These are phyloP conservation scores for Stereocaulon alpinum DNA, from an alignment of 495 filamentous ascomycete genomes.

Conservation along the genomic window DNA sequence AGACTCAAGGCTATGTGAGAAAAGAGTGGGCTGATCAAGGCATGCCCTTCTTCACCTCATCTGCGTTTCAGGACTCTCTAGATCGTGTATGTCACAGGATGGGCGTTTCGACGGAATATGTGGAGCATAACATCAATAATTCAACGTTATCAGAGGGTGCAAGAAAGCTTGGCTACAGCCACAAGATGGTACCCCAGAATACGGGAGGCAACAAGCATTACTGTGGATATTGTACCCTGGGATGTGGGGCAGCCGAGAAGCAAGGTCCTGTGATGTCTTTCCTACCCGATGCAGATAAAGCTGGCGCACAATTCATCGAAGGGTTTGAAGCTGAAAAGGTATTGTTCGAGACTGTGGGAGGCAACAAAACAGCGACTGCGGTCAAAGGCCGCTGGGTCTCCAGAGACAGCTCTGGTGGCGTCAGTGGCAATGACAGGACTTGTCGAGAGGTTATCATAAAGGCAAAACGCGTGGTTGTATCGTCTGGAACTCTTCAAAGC, in stretches of 20 bases:
- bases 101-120: constrained; percentile 60
- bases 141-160: constrained; percentile 61
- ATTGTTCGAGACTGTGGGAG: constrained; percentile 47
- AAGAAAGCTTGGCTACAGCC: constrained; percentile 61
- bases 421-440: constrained; percentile 37
- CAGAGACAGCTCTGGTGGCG: constrained; percentile 49
- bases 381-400: constrained; percentile 65
- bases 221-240: constrained; percentile 69
- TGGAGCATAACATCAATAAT: constrained; percentile 63
- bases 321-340: constrained; percentile 60
- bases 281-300: constrained; percentile 63
- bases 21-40: constrained; percentile 68
- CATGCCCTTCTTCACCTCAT: constrained; percentile 66
- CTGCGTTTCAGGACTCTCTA: constrained; percentile 63
- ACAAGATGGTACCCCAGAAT: constrained; percentile 69
- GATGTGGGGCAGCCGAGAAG: constrained; percentile 63
- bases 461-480: constrained; percentile 74
- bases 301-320: constrained; percentile 71
- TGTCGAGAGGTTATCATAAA: constrained; percentile 55
- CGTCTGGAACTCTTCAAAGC: constrained; percentile 60
- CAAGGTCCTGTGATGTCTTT: constrained; percentile 68
- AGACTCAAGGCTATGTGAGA: constrained; percentile 70
- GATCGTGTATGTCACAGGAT: constrained; percentile 65
- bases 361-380: constrained; percentile 52
- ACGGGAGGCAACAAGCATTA: constrained; percentile 58